Base-by-base conservation (phyloP, 306 rosid species). In the Spatholobus suberectus region DNA sequence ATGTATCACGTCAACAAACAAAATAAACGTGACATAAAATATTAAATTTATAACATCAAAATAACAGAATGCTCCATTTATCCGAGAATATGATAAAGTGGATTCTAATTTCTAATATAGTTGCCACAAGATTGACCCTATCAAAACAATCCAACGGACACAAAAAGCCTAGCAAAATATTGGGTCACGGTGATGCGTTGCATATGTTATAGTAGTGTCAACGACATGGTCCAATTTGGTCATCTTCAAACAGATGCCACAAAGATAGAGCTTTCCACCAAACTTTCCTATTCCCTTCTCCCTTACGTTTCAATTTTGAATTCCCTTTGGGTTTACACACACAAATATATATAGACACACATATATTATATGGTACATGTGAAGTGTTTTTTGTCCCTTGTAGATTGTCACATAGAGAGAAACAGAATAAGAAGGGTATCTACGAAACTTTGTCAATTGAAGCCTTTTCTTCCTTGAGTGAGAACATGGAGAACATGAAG, bases 221-320 rank as follows among this genome's bases (percentile, higher is more conserved):
- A 86, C 82, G 66, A 83, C 85, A 9, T 46, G 89, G 95, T 87
- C 95, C 89, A 81, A 88, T 66, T 58, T 80, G 76, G 92, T 88
- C 86, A 37, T 68, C 85, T 78, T 78, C 70, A 76, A 80, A 75
- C 81, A 34, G 55, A 85, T 82, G 86, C 86, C 91, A 44, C 44
- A 65, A 58, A 75, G 74, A 37, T 51, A 54, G 77, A 89, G 57
- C 57, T 82, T 84, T 83, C 77, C 81, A 88, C 96, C 94, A 78
- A 90, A 89, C 89, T 87, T 86, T 85, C 46, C 71, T 75, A 8
- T 51, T 77, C 67, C 70, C 87, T 87, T 46, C 72, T 62, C 52
- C 70, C 55, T 86, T 82, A 84, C 94, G 90, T 85, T 84, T 89
- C 92, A 32, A 51, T 40, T 51, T 87, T 57, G 85, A 65, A 79